Percentiles rank a stretch among this genome's conserved stretches.
phyloP scores from a whole-genome alignment of 179 eudicot species.

The Spergularia azorica region DNA sequence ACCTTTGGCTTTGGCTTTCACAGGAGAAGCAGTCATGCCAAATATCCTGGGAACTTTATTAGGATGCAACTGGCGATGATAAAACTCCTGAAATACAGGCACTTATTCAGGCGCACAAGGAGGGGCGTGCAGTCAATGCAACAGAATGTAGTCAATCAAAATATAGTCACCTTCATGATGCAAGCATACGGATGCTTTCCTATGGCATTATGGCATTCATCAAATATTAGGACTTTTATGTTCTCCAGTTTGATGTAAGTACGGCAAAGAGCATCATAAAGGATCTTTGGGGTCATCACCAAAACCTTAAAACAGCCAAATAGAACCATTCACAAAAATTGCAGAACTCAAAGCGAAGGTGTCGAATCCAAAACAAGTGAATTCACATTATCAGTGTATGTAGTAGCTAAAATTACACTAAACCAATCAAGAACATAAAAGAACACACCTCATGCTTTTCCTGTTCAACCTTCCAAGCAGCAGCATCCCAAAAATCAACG shows the following conservation, averaged over 20 bases:
- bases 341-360: background rate
- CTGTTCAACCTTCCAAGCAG: slow-evolving; percentile 59
- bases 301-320: slow-evolving; percentile 56
- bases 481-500: slow-evolving; percentile 87
- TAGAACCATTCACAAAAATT: background rate
- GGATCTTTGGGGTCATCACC: slow-evolving; percentile 85
- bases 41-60: slow-evolving; percentile 76
- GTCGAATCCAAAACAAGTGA: background rate
- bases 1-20: slow-evolving; percentile 87
- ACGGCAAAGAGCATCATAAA: slow-evolving; percentile 76
- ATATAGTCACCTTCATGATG: slow-evolving; percentile 71
- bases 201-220: slow-evolving; percentile 94
- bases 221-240: slow-evolving; percentile 78
- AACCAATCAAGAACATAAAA: background rate
- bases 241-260: slow-evolving; percentile 54
- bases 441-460: slow-evolving; percentile 64
- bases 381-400: too few relatives aligned
- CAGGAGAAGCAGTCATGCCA: slow-evolving; percentile 97
- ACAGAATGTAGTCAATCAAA: background rate
- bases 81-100: slow-evolving; percentile 60
- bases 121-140: too few relatives aligned
- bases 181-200: slow-evolving; percentile 71
- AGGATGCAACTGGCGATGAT: slow-evolving; percentile 49
- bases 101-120: background rate
- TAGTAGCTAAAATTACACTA: background rate